Evolutionary conservation across 208 protist species (phyloP).

Genomic region (Trypanosoma melophagium): DNA sequence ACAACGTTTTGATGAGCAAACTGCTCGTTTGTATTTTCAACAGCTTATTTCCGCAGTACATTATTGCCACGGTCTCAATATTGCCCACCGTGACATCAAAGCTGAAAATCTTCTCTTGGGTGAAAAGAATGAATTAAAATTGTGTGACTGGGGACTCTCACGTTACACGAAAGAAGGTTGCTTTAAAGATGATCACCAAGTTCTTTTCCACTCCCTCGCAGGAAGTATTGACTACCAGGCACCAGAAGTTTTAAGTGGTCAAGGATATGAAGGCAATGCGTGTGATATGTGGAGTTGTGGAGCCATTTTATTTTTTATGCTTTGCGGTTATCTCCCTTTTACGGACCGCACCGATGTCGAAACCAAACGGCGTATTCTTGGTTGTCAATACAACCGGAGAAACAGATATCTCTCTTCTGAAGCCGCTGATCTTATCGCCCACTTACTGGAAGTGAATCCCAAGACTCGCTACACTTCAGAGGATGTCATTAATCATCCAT

Average conservation of each 20-base stretch:
- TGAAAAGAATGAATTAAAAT: constrained; percentile 77
- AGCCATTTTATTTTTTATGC: constrained; percentile 97
- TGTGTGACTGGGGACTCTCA: constrained; percentile 93
- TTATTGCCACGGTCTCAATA: constrained; percentile 91
- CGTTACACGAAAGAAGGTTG: constrained; percentile 81
- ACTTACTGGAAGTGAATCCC: constrained; percentile 70
- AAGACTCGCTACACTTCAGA: constrained; percentile 58
- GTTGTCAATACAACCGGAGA: constrained; percentile 77
- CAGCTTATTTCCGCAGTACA: constrained; percentile 90
- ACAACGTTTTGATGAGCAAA: constrained; percentile 79
- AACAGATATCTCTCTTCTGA: constrained; percentile 73
- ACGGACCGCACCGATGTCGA: constrained; percentile 80
- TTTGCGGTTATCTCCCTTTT: constrained; percentile 97
- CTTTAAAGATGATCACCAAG: constrained; percentile 53
- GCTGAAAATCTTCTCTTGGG: constrained; percentile 92
- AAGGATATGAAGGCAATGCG: constrained; percentile 91
- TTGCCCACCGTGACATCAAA: constrained; percentile 94
- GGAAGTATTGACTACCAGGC: constrained; percentile 91
- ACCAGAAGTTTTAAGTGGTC: constrained; percentile 84
- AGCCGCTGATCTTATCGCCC: constrained; percentile 75
- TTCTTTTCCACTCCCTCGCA: constrained; percentile 81
- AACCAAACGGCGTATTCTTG: constrained; percentile 87
- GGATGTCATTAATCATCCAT: constrained; percentile 79
- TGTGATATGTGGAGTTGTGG: constrained; percentile 98
- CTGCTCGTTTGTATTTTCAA: constrained; percentile 87